Base-by-base conservation (phyloP, 306 rosid species). In the Cyamopsis tetragonoloba region DNA sequence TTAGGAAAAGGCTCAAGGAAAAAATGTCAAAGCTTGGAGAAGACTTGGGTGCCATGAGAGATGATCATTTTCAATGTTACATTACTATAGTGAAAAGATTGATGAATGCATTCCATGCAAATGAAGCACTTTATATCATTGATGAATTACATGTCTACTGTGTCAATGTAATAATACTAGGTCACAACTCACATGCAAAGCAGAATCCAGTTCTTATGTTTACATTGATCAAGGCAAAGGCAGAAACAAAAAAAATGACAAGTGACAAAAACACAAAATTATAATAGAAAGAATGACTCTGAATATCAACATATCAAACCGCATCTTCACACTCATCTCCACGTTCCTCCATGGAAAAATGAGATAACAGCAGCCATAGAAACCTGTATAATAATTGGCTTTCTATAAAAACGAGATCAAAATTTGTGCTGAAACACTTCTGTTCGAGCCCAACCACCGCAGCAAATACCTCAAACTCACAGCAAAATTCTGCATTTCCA, bases 351-450 rank as follows among this genome's bases (percentile, higher is more conserved):
- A 15, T 11, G 27, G 23, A 76, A 75, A 31, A 58, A 75, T 38
- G 70, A 50, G 46, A 35, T 4, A 64, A 20, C 28, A n/a, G 4
- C 1, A 0, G 27, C 61, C 7, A 24, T 18, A 13, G 28, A 19
- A 56, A 62, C 42, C 23, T 10, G 18, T 4, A 11, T 6, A 9
- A 31, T 42, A 47, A 15, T 57, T 6, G n/a, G 15, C 19, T 28
- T 4, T 57, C 31, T 4, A 44, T 48, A 18, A 72, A 65, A 66
- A 35, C 39, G 61, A 47, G 81, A 71, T 27, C 58, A 66, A 63
- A 26, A 34, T 42, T 58, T 54, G 77, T 42, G 43, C 30, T 12
- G 26, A 43, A 65, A 1, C 73, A 58, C 10, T 26, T 65, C 56
- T 41, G 55, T 42, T 50, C 24, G 27, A 35, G 26, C 11, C 39